These are phyloP conservation scores for Incumbomyces lentus DNA, from an alignment of 2,329 filamentous ascomycete genomes.

Conservation along the genomic window DNA sequence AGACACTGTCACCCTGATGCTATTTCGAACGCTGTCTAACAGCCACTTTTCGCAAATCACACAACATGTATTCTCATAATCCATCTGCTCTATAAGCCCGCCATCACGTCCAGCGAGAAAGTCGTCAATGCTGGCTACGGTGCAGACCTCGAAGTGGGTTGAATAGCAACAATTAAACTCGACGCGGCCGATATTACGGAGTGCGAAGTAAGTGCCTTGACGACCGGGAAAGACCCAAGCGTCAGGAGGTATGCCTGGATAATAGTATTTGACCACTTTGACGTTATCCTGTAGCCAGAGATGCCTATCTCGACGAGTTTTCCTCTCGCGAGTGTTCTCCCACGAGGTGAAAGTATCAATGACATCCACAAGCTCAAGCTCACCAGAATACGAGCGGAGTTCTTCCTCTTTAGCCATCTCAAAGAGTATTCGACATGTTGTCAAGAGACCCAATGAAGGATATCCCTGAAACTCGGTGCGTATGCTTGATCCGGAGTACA, in stretches of 20 bases:
- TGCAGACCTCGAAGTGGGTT: conserved; percentile 2
- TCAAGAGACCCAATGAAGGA: not conserved
- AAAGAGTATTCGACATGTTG: not conserved
- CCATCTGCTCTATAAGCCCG: not conserved
- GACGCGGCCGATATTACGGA: conserved; percentile 2
- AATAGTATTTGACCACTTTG: not conserved
- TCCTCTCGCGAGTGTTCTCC: too few relatives aligned
- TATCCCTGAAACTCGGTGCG: not conserved
- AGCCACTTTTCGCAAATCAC: conserved; percentile 3
- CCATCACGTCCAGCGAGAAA: conserved; percentile 3
- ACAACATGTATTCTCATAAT: conserved; percentile 1
- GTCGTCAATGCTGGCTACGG: not conserved
- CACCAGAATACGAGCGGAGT: not conserved
- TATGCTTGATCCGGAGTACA: not conserved
- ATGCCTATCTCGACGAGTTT: too few relatives aligned
- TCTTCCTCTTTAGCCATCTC: not conserved
- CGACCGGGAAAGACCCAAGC: not conserved
- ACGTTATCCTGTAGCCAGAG: not conserved
- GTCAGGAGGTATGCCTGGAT: not conserved
- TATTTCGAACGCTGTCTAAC: not conserved
- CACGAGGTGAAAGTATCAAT: too few relatives aligned
- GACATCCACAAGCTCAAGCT: not conserved
- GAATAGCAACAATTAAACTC: conserved; percentile 4
- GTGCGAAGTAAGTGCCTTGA: not conserved
- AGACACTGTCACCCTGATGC: conserved; percentile 4